Evolutionary conservation across 73 alveolate species (phyloP).

Genomic region (Tetrahymena thermophila): DNA sequence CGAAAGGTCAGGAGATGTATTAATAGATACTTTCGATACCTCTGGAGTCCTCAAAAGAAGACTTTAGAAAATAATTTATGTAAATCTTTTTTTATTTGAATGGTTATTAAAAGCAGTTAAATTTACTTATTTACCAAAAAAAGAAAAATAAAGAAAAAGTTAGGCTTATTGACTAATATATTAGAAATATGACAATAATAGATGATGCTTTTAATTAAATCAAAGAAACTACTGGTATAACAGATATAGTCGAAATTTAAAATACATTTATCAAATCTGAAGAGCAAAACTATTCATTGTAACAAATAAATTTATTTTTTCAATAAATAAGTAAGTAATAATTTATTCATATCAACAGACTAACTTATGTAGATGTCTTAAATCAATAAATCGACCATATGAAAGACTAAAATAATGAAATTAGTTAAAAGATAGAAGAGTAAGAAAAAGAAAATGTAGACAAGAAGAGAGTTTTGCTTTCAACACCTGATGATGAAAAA

Average conservation of each 20-base stretch:
- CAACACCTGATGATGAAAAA: constrained; percentile 42
- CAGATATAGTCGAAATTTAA: constrained; percentile 35
- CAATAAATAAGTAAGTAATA: no score
- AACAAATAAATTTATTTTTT: not conserved
- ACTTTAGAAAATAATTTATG: constrained; percentile 23
- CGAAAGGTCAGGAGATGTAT: not conserved
- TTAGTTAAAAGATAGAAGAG: constrained; percentile 1
- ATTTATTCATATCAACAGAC: not conserved
- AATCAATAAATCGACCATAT: constrained; percentile 23
- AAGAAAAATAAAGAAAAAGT: constrained; percentile 38
- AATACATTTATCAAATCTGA: constrained; percentile 31
- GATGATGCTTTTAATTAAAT: constrained; percentile 44
- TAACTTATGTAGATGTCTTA: constrained; percentile 37
- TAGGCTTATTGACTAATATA: constrained; percentile 24
- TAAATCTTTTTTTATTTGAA: not conserved
- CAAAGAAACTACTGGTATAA: constrained; percentile 43
- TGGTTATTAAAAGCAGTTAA: not conserved
- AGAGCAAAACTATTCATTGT: constrained; percentile 37
- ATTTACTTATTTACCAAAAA: not conserved
- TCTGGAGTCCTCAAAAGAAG: constrained; percentile 31
- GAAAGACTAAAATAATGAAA: constrained; percentile 28
- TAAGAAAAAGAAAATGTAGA: constrained; percentile 31
- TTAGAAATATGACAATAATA: constrained; percentile 39
- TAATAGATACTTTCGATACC: constrained; percentile 20
- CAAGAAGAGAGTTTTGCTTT: constrained; percentile 16